A percentile compares a stretch with the other conserved stretches of the same genome.
Conservation (phyloP, 1,284 basidiomycete genomes). For the Ustilago vetiveriae region DNA sequence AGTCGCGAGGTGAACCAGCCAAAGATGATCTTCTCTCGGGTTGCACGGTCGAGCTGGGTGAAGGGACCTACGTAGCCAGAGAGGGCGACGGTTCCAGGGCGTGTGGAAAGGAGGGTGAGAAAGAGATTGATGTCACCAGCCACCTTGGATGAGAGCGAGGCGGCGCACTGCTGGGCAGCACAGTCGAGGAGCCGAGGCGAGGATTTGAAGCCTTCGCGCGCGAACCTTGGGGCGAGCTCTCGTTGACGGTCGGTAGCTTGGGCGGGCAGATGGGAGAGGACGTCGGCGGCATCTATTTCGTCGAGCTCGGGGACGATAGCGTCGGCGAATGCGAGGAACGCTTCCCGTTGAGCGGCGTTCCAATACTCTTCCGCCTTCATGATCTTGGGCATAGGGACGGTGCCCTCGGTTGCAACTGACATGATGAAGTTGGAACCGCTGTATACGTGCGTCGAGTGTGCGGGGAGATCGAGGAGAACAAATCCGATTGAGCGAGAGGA, state of each 20-base stretch:
- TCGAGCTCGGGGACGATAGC: slow-evolving; percentile 57
- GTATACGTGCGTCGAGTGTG: neutral
- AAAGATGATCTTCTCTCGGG: slow-evolving; percentile 43
- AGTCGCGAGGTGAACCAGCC: slow-evolving; percentile 56
- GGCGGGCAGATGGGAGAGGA: slow-evolving; percentile 53
- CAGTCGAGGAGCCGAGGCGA: slow-evolving; percentile 54
- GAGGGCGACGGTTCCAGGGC: slow-evolving; percentile 58
- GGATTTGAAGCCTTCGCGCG: slow-evolving; percentile 52
- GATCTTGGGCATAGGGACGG: slow-evolving; percentile 37
- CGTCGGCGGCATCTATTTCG: slow-evolving; percentile 50
- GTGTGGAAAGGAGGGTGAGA: slow-evolving; percentile 55
- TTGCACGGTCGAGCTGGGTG: slow-evolving; percentile 40
- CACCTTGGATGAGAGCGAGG: slow-evolving; percentile 51
- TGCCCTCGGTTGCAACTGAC: slow-evolving; percentile 16
- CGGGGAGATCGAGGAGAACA: no score
- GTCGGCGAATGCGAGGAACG: slow-evolving; percentile 61
- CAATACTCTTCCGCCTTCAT: slow-evolving; percentile 50
- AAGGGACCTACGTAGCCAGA: slow-evolving; percentile 61
- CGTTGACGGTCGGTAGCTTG: slow-evolving; percentile 53
- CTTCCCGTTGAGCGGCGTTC: slow-evolving; percentile 42
- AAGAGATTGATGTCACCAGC: slow-evolving; percentile 53
- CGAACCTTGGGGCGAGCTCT: slow-evolving; percentile 51
- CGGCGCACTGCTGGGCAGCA: slow-evolving; percentile 51
- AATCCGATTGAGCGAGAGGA: no score
- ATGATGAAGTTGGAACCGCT: slow-evolving; percentile 16